These are phyloP conservation scores for Pezicula carpinea DNA, from an alignment of 2,329 filamentous ascomycete genomes.

Conservation along the genomic window DNA sequence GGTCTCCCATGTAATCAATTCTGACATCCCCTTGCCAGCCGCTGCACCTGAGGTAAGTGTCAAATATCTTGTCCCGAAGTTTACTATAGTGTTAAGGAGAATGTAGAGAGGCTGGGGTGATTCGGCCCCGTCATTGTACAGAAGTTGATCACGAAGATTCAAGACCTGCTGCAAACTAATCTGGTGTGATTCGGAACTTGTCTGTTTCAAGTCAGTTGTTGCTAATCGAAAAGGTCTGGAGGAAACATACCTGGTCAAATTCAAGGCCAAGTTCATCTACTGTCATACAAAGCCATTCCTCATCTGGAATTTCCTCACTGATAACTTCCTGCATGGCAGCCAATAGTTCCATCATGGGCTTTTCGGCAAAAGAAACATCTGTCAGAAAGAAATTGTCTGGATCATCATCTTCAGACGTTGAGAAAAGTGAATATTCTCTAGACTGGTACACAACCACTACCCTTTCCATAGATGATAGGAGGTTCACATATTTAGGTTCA, in stretches of 20 bases:
- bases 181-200: slow-evolving; percentile 41
- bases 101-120: slow-evolving; percentile 53
- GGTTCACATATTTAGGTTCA: neutral
- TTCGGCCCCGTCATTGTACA: slow-evolving; percentile 51
- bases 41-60: slow-evolving; percentile 47
- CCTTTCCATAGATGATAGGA: slow-evolving; percentile 25
- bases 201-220: slow-evolving; percentile 35
- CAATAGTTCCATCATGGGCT: slow-evolving; percentile 50
- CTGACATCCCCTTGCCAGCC: slow-evolving; percentile 46
- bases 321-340: slow-evolving; percentile 49
- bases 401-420: slow-evolving; percentile 45
- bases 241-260: slow-evolving; percentile 49
- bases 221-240: neutral
- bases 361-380: slow-evolving; percentile 48
- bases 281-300: slow-evolving; percentile 52
- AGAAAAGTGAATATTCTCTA: slow-evolving; percentile 53
- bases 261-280: slow-evolving; percentile 51
- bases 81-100: slow-evolving; percentile 47
- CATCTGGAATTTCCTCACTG: slow-evolving; percentile 47
- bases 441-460: slow-evolving; percentile 51
- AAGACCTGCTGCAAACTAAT: slow-evolving; percentile 53
- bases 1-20: slow-evolving; percentile 21
- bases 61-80: slow-evolving; percentile 46
- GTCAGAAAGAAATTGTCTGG: slow-evolving; percentile 52
- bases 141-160: slow-evolving; percentile 52